Evolutionary conservation across 441 rosid species (phyloP), one percentile per base, ranked within the genome.

Genomic region (Mallotus japonicus): DNA sequence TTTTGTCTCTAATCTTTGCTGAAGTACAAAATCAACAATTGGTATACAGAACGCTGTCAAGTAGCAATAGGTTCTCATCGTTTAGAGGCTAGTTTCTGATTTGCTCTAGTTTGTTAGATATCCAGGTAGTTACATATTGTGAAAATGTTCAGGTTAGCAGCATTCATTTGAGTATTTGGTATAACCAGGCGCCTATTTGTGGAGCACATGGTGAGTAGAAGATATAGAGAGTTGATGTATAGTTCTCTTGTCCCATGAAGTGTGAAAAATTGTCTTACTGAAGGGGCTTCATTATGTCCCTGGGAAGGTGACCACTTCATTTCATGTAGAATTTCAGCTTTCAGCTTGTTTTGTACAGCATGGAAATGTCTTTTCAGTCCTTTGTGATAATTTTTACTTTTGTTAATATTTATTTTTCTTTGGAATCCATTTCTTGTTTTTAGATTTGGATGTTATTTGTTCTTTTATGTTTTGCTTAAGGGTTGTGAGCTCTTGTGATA

Each of bases 161-260:
- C 63, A 74, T 76, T 74, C 71, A 66, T 70, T 79, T 69, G 58
- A 71, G 46, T 67, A 16, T 60, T 10, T 67, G 46, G 71, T 69
- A 69, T 67, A 55, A 73, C 69, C 50, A 28, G 64, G 69, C 72
- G 72, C 67, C 64, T 53, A 49, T 24, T 20, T 68, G 69, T 14
- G 61, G 78, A 81, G 71, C 76, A 20, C 34, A 32, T 72, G 74
- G 71, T 62, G 60, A 24, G 32, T 51, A 62, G 76, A 69, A 72
- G 65, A 75, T 72, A 56, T 64, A 70, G 82, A 77, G 67, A 62
- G 73, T 78, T 47, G 32, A 53, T 82, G 81, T 78, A 80, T 76
- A 77, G 77, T 70, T 67, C 67, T 69, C 65, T n/a, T 40, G 69
- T 53, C 75, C 67, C 44, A 13, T 61, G 20, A 19, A 17, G 34